phyloP scores from a whole-genome alignment of 2,329 filamentous ascomycete genomes.

The Simplicillium aogashimaense region DNA sequence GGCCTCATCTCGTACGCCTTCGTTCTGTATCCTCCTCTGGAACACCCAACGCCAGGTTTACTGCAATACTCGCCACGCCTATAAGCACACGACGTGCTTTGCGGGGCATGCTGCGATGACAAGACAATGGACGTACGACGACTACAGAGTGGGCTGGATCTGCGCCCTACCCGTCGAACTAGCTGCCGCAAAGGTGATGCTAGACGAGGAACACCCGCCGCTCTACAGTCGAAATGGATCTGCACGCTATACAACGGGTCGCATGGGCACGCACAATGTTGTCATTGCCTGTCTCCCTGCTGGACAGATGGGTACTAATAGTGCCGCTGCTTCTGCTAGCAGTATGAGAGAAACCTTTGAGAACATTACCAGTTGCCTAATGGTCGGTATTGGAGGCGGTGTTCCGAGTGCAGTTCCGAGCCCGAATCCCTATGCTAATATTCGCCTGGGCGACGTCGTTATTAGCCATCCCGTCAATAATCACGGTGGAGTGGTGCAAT shows the following conservation, averaged over 20 bases:
- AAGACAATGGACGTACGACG: too few relatives aligned
- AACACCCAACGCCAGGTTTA: too few relatives aligned
- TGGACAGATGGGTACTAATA: constrained; percentile 6
- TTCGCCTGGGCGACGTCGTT: constrained; percentile 16
- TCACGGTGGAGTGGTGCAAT: constrained; percentile 6
- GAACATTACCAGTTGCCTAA: constrained; percentile 1
- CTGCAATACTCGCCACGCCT: too few relatives aligned
- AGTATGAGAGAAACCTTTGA: too few relatives aligned
- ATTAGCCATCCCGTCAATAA: constrained; percentile 7
- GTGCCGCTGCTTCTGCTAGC: constrained; percentile 6
- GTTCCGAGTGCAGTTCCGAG: not conserved
- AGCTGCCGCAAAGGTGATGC: constrained; percentile 13
- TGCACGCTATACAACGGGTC: constrained; percentile 10
- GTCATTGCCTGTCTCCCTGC: constrained; percentile 10
- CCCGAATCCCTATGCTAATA: constrained; percentile 7
- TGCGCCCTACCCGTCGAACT: constrained; percentile 13
- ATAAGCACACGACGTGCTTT: too few relatives aligned
- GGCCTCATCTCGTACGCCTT: too few relatives aligned
- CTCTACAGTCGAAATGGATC: constrained; percentile 5
- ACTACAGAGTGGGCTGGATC: constrained; percentile 8
- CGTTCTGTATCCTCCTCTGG: too few relatives aligned
- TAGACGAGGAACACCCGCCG: constrained; percentile 13
- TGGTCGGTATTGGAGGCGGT: constrained; percentile 10
- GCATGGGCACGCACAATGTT: constrained; percentile 12
- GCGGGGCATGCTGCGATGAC: too few relatives aligned